Conservation (phyloP, 2,329 filamentous ascomycete species). For the Cadophora sp. region DNA sequence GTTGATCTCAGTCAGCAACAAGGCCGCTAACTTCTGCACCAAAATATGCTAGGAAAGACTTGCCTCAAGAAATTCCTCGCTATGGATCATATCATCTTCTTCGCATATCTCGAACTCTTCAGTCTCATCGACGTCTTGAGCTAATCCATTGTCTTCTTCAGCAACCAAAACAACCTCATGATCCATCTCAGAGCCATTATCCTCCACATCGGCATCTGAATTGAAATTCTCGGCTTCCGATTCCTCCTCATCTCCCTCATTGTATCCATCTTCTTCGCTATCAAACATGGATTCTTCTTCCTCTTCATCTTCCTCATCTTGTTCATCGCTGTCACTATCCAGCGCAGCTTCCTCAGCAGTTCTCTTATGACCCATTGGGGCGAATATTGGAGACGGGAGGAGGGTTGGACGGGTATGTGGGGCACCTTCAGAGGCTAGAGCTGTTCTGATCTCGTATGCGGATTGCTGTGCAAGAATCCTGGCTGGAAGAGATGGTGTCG, state of each 20-base stretch:
- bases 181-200: neutral
- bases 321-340: neutral
- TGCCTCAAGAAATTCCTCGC: neutral
- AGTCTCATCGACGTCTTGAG: neutral
- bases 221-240: neutral
- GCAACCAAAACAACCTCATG: neutral
- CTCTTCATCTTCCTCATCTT: too few species aligned
- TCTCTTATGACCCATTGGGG: neutral
- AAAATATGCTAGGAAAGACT: neutral
- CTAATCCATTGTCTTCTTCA: neutral
- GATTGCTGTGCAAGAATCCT: neutral
- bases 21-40: neutral
- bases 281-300: too few species aligned
- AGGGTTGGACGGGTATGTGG: neutral
- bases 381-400: neutral
- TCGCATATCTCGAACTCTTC: neutral
- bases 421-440: neutral
- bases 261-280: too few species aligned
- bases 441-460: neutral
- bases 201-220: neutral
- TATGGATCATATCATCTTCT: neutral
- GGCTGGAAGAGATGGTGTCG: too few species aligned
- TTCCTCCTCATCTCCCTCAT: neutral
- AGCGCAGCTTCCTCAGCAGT: neutral
- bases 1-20: neutral